Conservation (phyloP, 1,139 yeast species). For the Suhomyces wounanorum region DNA sequence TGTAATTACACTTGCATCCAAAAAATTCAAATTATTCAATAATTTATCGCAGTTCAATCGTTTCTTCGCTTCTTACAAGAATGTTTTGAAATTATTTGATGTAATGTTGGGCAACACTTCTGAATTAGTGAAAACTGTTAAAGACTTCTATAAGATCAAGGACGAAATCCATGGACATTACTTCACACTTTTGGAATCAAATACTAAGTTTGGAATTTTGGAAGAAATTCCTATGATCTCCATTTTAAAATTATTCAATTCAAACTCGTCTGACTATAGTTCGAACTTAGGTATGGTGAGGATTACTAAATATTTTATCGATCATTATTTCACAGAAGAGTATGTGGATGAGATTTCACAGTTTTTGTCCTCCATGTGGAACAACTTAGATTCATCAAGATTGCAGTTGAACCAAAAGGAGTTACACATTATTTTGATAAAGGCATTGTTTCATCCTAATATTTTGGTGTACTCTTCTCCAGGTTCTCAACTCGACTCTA, state of each 20-base stretch:
- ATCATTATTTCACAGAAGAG: constrained; percentile 14
- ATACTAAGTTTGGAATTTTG: constrained; percentile 4
- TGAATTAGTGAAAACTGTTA: constrained; percentile 26
- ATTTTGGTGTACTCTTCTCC: constrained; percentile 24
- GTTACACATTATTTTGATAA: constrained; percentile 59
- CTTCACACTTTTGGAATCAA: constrained; percentile 21
- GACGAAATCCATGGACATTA: constrained; percentile 42
- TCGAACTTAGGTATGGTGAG: constrained; percentile 29
- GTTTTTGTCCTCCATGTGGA: constrained; percentile 55
- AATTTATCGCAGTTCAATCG: constrained; percentile 18
- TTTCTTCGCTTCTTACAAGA: constrained; percentile 9
- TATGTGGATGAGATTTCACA: constrained; percentile 25
- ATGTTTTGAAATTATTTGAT: constrained; percentile 19
- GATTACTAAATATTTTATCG: constrained; percentile 14
- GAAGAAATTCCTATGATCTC: constrained; percentile 9
- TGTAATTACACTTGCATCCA: constrained; percentile 26
- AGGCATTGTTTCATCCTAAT: constrained; percentile 35
- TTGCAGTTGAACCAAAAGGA: constrained; percentile 65
- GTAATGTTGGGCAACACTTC: constrained; percentile 27
- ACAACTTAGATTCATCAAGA: constrained; percentile 57
- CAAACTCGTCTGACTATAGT: constrained; percentile 28
- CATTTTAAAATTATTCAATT: constrained; percentile 19
- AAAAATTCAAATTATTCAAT: constrained; percentile 40
- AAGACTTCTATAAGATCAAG: constrained; percentile 45
- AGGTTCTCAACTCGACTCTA: constrained; percentile 24